Evolutionary conservation across 495 filamentous ascomycete genomes (phyloP).

Genomic region (Aspergillus avenaceus): DNA sequence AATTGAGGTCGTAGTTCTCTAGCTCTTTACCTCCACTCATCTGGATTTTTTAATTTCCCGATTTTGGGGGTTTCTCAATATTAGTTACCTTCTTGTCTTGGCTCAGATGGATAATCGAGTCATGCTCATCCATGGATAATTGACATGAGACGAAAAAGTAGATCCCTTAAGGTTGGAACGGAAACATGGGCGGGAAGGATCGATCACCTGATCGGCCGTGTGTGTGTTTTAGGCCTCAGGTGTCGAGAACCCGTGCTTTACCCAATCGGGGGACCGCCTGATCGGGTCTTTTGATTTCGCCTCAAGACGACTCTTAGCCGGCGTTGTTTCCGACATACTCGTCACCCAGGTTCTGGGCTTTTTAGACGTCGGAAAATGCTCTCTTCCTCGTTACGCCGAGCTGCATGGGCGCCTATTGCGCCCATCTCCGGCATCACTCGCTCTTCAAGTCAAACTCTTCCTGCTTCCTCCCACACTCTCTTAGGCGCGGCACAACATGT

Average conservation of each 20-base stretch:
- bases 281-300: slow-evolving; percentile 42
- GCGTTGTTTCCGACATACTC: slow-evolving; percentile 24
- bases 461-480: slow-evolving; percentile 27
- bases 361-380: slow-evolving; percentile 36
- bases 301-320: slow-evolving; percentile 21
- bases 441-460: slow-evolving; percentile 23
- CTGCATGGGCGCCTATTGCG: slow-evolving; percentile 38
- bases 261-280: slow-evolving; percentile 36
- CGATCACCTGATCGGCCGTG: slow-evolving; percentile 9
- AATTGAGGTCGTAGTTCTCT: too few species aligned
- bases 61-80: too few species aligned
- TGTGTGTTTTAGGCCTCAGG: slow-evolving; percentile 13
- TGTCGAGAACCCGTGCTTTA: slow-evolving; percentile 15
- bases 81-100: too few species aligned
- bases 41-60: too few species aligned
- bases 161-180: too few species aligned
- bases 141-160: not conserved
- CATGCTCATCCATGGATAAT: too few species aligned
- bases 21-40: too few species aligned
- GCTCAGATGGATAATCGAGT: too few species aligned
- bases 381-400: slow-evolving; percentile 46
- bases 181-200: not conserved
- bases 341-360: slow-evolving; percentile 23
- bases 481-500: slow-evolving; percentile 30
- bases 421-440: slow-evolving; percentile 35